Evolutionary conservation across 768 basidiomycete genomes (phyloP).

Genomic region (Epithele typhae): DNA sequence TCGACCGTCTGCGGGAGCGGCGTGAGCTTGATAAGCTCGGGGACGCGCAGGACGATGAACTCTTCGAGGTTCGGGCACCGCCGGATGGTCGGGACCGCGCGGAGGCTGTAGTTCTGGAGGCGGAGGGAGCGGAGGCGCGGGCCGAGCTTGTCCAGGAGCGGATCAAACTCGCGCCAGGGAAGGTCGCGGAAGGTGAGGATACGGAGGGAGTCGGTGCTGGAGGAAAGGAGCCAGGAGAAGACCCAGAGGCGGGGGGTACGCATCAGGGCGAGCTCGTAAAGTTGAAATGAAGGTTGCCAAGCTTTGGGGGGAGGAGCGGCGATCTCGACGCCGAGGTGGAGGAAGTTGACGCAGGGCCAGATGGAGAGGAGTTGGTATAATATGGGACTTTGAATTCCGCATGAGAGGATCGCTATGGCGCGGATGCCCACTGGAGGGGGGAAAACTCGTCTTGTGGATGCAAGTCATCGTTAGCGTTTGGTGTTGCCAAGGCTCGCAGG

Average conservation of each 20-base stretch:
- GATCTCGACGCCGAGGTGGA: slow-evolving; percentile 36
- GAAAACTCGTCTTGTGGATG: not conserved
- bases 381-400: slow-evolving; percentile 39
- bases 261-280: slow-evolving; percentile 40
- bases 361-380: slow-evolving; percentile 38
- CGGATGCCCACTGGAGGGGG: slow-evolving; percentile 19
- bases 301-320: slow-evolving; percentile 26
- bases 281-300: slow-evolving; percentile 15
- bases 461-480: not conserved
- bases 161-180: slow-evolving; percentile 23
- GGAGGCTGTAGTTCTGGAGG: slow-evolving; percentile 31
- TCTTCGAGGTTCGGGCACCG: slow-evolving; percentile 38
- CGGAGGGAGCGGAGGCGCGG: slow-evolving; percentile 40
- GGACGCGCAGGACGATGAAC: slow-evolving; percentile 34
- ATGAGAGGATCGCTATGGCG: slow-evolving; percentile 29
- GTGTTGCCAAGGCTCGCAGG: slow-evolving; percentile 23
- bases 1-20: slow-evolving; percentile 35
- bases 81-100: slow-evolving; percentile 30
- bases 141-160: slow-evolving; percentile 26
- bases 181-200: slow-evolving; percentile 38
- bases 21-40: slow-evolving; percentile 29
- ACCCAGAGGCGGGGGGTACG: slow-evolving; percentile 29
- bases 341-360: slow-evolving; percentile 34
- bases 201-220: slow-evolving; percentile 31
- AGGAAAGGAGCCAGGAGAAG: slow-evolving; percentile 36